Conservation (phyloP, 208 protist species). For the Kentomonas sorsogonicus region DNA sequence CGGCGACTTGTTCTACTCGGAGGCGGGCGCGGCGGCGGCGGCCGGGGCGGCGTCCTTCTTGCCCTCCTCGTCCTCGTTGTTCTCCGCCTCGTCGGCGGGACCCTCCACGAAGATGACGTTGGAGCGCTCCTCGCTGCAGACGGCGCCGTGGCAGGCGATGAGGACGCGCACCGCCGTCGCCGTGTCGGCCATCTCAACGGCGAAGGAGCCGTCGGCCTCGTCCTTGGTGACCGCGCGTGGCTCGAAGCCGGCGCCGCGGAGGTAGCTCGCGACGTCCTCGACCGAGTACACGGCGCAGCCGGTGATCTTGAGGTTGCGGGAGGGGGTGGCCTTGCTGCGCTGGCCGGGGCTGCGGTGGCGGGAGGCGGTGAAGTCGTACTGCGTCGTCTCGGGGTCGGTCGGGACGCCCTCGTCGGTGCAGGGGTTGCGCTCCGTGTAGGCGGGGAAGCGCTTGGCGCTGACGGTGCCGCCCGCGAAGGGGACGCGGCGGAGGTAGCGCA, state of each 20-base stretch:
- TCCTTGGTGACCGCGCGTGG: slow-evolving; percentile 68
- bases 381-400: slow-evolving; percentile 53
- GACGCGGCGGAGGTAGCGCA: slow-evolving; percentile 66
- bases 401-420: slow-evolving; percentile 84
- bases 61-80: slow-evolving; percentile 17
- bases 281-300: slow-evolving; percentile 68
- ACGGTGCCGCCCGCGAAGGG: slow-evolving; percentile 75
- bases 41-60: neutral
- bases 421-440: slow-evolving; percentile 77
- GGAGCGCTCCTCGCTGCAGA: slow-evolving; percentile 83
- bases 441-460: slow-evolving; percentile 81
- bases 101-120: slow-evolving; percentile 87
- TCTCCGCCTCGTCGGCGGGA: slow-evolving; percentile 18
- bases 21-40: neutral
- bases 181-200: slow-evolving; percentile 51
- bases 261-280: slow-evolving; percentile 80
- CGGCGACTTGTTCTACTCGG: neutral
- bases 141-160: slow-evolving; percentile 73
- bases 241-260: slow-evolving; percentile 68
- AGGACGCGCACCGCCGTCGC: slow-evolving; percentile 76
- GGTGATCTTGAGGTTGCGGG: slow-evolving; percentile 72
- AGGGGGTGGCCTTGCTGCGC: slow-evolving; percentile 67
- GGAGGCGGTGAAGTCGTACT: slow-evolving; percentile 86
- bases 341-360: slow-evolving; percentile 83
- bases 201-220: slow-evolving; percentile 72